Evolutionary conservation across 2,329 filamentous ascomycete genomes (phyloP).

Genomic region (Xylariomycetidae sp.): DNA sequence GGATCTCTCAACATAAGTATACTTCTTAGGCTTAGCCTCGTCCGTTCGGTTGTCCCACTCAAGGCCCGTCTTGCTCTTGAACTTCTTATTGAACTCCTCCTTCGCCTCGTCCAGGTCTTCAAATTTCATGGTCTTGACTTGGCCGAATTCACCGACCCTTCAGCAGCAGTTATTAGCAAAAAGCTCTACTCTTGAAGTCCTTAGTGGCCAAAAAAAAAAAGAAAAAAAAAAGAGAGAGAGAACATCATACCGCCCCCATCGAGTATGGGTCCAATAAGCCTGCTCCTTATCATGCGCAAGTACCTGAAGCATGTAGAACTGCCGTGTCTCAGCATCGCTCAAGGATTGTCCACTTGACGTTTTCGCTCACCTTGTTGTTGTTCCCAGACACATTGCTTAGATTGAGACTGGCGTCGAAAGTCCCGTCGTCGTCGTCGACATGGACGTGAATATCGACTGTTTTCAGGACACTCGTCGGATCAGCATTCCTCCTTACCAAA

Average conservation of each 20-base stretch:
- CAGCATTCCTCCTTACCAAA: background rate
- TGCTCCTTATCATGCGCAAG: conserved; percentile 8
- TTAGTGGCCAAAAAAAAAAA: no score
- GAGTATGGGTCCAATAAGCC: conserved; percentile 9
- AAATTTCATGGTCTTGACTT: conserved; percentile 13
- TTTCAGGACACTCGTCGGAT: background rate
- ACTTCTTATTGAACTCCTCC: conserved; percentile 10
- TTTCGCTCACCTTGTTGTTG: conserved; percentile 10
- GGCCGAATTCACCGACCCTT: conserved; percentile 14
- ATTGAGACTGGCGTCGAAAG: conserved; percentile 14
- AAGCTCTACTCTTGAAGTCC: no score
- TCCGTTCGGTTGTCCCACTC: conserved; percentile 11
- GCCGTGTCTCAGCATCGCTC: no score
- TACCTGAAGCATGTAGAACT: conserved; percentile 15
- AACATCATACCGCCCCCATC: conserved; percentile 15
- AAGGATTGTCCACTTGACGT: no score
- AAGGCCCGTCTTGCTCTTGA: conserved; percentile 15
- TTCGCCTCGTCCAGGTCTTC: conserved; percentile 11
- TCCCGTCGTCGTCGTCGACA: conserved; percentile 10
- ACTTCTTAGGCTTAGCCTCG: conserved; percentile 14
- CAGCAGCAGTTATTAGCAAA: no score
- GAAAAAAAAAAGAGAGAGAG: no score
- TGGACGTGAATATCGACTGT: conserved; percentile 11
- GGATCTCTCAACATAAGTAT: conserved; percentile 12
- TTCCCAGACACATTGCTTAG: conserved; percentile 15